Evolutionary conservation across 176 grass and related monocot species (phyloP).

Genomic region (Neostapfia colusana): DNA sequence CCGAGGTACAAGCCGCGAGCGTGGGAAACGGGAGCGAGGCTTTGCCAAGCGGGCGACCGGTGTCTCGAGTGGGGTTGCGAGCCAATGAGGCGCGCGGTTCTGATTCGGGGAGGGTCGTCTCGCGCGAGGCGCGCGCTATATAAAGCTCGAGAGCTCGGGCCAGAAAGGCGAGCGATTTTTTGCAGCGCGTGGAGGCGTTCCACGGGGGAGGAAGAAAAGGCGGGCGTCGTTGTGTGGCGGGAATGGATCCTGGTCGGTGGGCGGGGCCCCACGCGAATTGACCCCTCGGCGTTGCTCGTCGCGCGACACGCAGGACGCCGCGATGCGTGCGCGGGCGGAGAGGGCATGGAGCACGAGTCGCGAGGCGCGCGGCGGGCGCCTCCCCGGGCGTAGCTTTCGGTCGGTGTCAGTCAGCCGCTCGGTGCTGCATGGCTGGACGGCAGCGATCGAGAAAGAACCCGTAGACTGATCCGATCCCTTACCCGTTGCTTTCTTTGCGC

Average conservation of each 20-base stretch:
- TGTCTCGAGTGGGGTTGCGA: conserved; percentile 1
- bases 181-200: conserved; percentile 29
- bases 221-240: conserved; percentile 34
- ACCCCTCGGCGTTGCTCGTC: neutral
- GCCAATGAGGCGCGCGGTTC: conserved; percentile 54
- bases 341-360: neutral
- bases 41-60: conserved; percentile 55
- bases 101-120: conserved; percentile 32
- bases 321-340: conserved; percentile 33
- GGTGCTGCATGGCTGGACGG: conserved; percentile 28
- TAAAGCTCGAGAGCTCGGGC: conserved; percentile 28
- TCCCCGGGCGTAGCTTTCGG: conserved; percentile 4
- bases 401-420: neutral
- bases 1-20: neutral
- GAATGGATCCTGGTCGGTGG: conserved; percentile 48
- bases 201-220: conserved; percentile 26
- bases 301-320: conserved; percentile 9
- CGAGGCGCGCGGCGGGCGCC: conserved; percentile 11
- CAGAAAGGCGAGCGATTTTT: conserved; percentile 42
- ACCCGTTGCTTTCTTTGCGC: conserved; percentile 54
- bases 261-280: conserved; percentile 53
- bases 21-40: conserved; percentile 7
- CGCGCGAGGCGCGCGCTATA: conserved; percentile 37
- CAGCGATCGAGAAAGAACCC: conserved; percentile 11
- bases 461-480: neutral